phyloP scores from a whole-genome alignment of 208 protist species.

The Leishmania major region DNA sequence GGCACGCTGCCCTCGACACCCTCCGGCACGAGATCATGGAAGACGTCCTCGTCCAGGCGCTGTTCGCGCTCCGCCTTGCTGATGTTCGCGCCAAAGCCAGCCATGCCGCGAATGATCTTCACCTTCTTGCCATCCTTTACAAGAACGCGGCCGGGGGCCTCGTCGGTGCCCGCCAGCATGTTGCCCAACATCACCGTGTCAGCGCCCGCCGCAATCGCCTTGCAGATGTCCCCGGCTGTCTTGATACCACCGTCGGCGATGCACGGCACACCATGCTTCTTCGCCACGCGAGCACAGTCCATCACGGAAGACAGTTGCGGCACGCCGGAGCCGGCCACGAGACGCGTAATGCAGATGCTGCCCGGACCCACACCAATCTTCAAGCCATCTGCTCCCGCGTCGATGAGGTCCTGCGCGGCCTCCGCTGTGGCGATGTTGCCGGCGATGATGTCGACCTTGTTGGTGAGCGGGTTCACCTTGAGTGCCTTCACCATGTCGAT shows the following conservation, averaged over 20 bases:
- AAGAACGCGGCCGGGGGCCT: slow-evolving; percentile 83
- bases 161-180: slow-evolving; percentile 91
- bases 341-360: slow-evolving; percentile 90
- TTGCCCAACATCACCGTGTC: slow-evolving; percentile 91
- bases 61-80: slow-evolving; percentile 90
- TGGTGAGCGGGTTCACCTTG: slow-evolving; percentile 68
- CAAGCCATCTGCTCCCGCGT: slow-evolving; percentile 88
- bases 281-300: slow-evolving; percentile 68
- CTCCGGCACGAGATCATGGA: slow-evolving; percentile 87
- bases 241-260: slow-evolving; percentile 92
- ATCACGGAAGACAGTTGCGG: slow-evolving; percentile 90
- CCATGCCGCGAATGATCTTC: slow-evolving; percentile 93
- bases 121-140: slow-evolving; percentile 93
- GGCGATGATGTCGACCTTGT: slow-evolving; percentile 81
- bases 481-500: slow-evolving; percentile 84
- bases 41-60: slow-evolving; percentile 80
- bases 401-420: slow-evolving; percentile 83
- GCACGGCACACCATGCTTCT: slow-evolving; percentile 70
- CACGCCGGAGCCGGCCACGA: slow-evolving; percentile 84
- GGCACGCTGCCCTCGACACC: slow-evolving; percentile 90
- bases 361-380: slow-evolving; percentile 91
- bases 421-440: slow-evolving; percentile 89
- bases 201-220: slow-evolving; percentile 89
- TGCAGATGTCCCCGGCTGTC: slow-evolving; percentile 83
- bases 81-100: slow-evolving; percentile 89